Evolutionary conservation across 495 filamentous ascomycete genomes (phyloP).

Genomic region (Annulohypoxylon stygium): DNA sequence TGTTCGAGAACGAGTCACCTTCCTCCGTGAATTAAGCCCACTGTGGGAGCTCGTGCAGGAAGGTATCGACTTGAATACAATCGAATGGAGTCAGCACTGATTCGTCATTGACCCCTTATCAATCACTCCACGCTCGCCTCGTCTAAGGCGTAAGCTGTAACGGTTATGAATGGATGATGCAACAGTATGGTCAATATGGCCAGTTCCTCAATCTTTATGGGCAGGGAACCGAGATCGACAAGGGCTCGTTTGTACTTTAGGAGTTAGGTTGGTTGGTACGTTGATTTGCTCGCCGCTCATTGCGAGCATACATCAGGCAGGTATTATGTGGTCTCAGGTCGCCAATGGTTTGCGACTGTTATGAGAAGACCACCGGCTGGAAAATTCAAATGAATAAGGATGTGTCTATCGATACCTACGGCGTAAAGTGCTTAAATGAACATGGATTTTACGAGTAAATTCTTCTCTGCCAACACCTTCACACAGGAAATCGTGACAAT

Average conservation of each 20-base stretch:
- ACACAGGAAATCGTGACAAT: not conserved
- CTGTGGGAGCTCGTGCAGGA: constrained; percentile 99
- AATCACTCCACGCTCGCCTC: not conserved
- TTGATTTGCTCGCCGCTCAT: constrained; percentile 26
- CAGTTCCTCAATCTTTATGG: constrained; percentile 17
- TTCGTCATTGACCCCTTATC: not conserved
- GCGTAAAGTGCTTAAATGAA: constrained; percentile 2
- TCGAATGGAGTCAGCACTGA: constrained; percentile 97
- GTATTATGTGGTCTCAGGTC: constrained; percentile 12
- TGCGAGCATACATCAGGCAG: constrained; percentile 22
- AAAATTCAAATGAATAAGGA: constrained; percentile 25
- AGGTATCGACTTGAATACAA: constrained; percentile 93
- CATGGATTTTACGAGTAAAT: constrained; percentile 29
- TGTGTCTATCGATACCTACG: constrained; percentile 27
- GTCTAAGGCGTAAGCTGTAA: constrained; percentile 3
- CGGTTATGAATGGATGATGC: constrained; percentile 11
- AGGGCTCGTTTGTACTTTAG: constrained; percentile 34
- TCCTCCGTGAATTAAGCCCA: constrained; percentile 94
- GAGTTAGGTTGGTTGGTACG: constrained; percentile 30
- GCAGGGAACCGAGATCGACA: constrained; percentile 6
- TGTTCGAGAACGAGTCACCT: constrained; percentile 86
- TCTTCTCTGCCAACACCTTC: not conserved
- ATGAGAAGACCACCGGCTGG: constrained; percentile 15
- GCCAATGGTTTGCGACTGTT: constrained; percentile 18
- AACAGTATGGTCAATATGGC: constrained; percentile 3